A percentile compares a stretch with the other conserved stretches of the same genome.
These are phyloP conservation scores for Phytophthora fragariae DNA, from an alignment of 352 stramenopile genomes.

Conservation along the genomic window DNA sequence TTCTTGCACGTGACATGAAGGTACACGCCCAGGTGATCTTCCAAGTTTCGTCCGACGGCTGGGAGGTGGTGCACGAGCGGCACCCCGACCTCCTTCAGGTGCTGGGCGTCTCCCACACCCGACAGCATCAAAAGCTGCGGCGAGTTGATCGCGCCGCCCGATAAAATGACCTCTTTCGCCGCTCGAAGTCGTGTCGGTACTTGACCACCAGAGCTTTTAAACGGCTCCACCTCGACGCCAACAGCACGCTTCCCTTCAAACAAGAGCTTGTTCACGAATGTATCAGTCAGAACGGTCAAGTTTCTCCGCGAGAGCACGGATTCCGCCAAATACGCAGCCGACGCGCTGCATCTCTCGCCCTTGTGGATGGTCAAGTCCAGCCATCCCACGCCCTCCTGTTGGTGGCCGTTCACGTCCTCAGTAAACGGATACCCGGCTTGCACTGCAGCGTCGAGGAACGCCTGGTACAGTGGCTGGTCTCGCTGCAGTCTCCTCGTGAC, in stretches of 20 bases:
- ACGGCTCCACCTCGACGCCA: conserved; percentile 70
- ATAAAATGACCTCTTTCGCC: conserved; percentile 86
- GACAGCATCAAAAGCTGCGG: conserved; percentile 86
- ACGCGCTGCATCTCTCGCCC: conserved; percentile 69
- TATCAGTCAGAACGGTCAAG: conserved; percentile 76
- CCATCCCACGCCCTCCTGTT: conserved; percentile 88
- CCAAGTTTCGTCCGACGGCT: conserved; percentile 84
- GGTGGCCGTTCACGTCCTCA: conserved; percentile 86
- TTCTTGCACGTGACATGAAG: conserved; percentile 85
- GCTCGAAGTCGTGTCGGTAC: conserved; percentile 48
- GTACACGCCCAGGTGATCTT: conserved; percentile 89
- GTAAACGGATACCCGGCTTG: conserved; percentile 85
- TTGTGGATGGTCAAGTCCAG: conserved; percentile 88
- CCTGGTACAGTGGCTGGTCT: conserved; percentile 81
- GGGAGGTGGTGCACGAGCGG: conserved; percentile 75
- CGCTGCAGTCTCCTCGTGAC: conserved; percentile 64
- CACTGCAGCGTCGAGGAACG: conserved; percentile 82
- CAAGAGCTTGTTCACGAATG: conserved; percentile 82
- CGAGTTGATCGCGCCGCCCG: conserved; percentile 85
- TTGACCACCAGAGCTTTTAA: conserved; percentile 40
- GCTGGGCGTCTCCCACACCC: conserved; percentile 69
- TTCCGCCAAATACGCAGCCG: conserved; percentile 69
- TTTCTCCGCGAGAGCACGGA: conserved; percentile 54
- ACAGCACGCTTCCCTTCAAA: conserved; percentile 77
- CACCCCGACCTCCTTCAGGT: conserved; percentile 70